These are phyloP conservation scores for Podospora tetraspora DNA, from an alignment of 495 filamentous ascomycete species.

Conservation along the genomic window DNA sequence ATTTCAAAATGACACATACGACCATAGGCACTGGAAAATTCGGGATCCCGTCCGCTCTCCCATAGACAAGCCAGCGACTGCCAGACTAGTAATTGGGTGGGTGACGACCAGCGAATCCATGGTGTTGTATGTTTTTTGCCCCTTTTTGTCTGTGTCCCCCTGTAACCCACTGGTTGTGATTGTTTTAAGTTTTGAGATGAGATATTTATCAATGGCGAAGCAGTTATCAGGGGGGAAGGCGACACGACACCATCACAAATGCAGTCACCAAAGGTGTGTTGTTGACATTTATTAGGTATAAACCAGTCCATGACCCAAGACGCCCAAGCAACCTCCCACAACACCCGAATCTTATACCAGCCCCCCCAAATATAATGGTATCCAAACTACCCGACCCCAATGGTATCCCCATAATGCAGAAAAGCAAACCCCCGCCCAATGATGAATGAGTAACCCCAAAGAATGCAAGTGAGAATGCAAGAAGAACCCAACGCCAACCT, in stretches of 20 bases:
- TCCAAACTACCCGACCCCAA: neutral
- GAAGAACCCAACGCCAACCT: neutral
- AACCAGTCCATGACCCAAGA: neutral
- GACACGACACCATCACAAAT: neutral
- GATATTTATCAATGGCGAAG: neutral
- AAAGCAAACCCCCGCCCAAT: neutral
- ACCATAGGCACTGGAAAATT: slow-evolving; percentile 27
- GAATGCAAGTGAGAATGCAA: neutral
- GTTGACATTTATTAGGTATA: neutral
- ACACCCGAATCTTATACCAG: too few relatives aligned
- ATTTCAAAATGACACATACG: neutral
- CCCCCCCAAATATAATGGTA: neutral
- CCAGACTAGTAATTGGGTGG: slow-evolving; percentile 43
- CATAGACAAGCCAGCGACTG: slow-evolving; percentile 35
- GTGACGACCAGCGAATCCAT: slow-evolving; percentile 37
- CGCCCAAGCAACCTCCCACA: too few relatives aligned
- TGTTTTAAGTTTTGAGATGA: neutral
- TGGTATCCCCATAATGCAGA: neutral
- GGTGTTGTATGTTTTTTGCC: slow-evolving; percentile 40
- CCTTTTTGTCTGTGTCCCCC: neutral
- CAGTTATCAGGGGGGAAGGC: neutral
- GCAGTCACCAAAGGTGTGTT: neutral
- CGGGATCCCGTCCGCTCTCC: slow-evolving; percentile 51
- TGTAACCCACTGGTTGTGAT: neutral
- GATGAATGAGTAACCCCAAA: neutral